These are phyloP conservation scores for Yamadazyma mexicana DNA, from an alignment of 1,139 yeast genomes.

Conservation along the genomic window DNA sequence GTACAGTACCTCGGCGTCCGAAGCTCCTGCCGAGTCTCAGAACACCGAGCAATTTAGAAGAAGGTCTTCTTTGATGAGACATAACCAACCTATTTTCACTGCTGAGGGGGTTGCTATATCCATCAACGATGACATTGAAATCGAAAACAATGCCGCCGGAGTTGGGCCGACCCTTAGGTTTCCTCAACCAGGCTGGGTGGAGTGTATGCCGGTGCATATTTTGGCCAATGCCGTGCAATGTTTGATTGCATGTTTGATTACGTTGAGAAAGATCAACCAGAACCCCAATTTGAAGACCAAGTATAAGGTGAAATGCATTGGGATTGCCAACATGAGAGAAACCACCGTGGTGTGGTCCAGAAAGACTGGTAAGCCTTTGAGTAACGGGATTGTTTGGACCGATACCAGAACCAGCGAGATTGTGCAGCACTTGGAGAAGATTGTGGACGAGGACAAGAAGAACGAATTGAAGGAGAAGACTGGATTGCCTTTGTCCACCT, in stretches of 20 bases:
- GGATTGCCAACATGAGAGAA: slow-evolving; percentile 95
- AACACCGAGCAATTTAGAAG: slow-evolving; percentile 54
- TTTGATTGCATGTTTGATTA: slow-evolving; percentile 61
- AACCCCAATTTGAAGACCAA: slow-evolving; percentile 48
- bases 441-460: slow-evolving; percentile 58
- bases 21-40: slow-evolving; percentile 45
- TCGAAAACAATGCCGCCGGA: slow-evolving; percentile 55
- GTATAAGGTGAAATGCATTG: slow-evolving; percentile 64
- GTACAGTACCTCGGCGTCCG: slow-evolving; percentile 72
- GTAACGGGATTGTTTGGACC: slow-evolving; percentile 94
- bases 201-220: slow-evolving; percentile 86
- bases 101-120: slow-evolving; percentile 74
- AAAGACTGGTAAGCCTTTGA: slow-evolving; percentile 77
- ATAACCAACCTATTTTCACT: slow-evolving; percentile 61
- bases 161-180: slow-evolving; percentile 71
- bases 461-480: slow-evolving; percentile 64
- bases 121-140: slow-evolving; percentile 55
- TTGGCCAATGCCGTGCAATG: slow-evolving; percentile 82
- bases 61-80: slow-evolving; percentile 49
- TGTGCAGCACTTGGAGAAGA: slow-evolving; percentile 63
- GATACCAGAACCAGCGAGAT: slow-evolving; percentile 84
- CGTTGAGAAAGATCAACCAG: slow-evolving; percentile 59
- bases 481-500: slow-evolving; percentile 88
- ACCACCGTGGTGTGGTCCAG: slow-evolving; percentile 90
- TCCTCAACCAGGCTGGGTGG: slow-evolving; percentile 91